Evolutionary conservation across 2,329 filamentous ascomycete species (phyloP), one percentile per base, ranked within the genome.

Genomic region (Didymella sp.): DNA sequence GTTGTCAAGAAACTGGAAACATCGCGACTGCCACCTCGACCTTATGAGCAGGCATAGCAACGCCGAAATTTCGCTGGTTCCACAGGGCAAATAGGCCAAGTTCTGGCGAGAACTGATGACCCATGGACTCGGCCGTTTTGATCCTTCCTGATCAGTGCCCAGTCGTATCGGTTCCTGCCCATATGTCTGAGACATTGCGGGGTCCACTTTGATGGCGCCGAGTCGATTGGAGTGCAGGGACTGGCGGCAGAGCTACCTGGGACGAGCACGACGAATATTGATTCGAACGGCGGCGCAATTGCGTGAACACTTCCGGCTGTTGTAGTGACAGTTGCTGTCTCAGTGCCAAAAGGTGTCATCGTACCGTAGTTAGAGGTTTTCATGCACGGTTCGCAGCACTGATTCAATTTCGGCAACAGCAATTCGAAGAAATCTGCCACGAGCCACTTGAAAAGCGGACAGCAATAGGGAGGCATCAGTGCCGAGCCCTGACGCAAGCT

Each of bases 191-290:
- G 41, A 56, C 53, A 51, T 33, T 35, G 28, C 19, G 17, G 41
- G 33, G 25, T 51, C 53, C 53, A 56, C 53, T 51, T 41, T 22
- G 31, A 55, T 19, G 30, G 45, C 19, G 19, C 45, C 44, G 38
- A 31, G 8, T 24, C 40, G 11, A 31, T 55, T 38, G 52, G 21
- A 25, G 25, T 9, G 40, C 45, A 49, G 31, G 38, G 52, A 49
- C 44, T 24, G 12, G 15, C 38, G 24, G 52, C 27, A 48, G 44
- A 55, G 45, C 52, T 40, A 55, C 44, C 38, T 38, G 51, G 13
- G 37, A 41, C 22, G 3, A 43, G 15, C 25, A 24, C 11, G 17
- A 21, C n/a, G 30, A 49, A 30, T n/a, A 30, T 30, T 11, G 17
- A 6, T 24, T 12, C 12, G 12, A 44, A 44, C 45, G 25, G 22